These are phyloP conservation scores for Zoysia japonica DNA, from an alignment of 176 grass and related monocot genomes.

Conservation along the genomic window DNA sequence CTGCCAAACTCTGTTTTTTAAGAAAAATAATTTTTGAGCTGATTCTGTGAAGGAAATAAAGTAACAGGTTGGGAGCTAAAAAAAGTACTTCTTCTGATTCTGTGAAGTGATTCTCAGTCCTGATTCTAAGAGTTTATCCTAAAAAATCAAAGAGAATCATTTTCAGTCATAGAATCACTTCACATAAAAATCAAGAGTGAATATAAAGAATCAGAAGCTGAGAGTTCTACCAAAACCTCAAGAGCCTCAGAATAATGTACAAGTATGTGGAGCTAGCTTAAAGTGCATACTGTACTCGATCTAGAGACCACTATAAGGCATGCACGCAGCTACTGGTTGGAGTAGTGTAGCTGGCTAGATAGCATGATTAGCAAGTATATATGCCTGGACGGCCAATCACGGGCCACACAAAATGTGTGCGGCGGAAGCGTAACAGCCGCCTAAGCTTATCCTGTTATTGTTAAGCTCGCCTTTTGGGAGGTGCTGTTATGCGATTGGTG, in stretches of 20 bases:
- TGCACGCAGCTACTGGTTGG: not conserved
- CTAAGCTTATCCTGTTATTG: constrained; percentile 59
- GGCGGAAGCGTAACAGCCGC: constrained; percentile 39
- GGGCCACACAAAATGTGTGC: constrained; percentile 42
- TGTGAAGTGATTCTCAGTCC: too few relatives aligned
- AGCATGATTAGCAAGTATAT: constrained; percentile 25
- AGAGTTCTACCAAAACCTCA: too few relatives aligned
- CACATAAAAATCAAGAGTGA: too few relatives aligned
- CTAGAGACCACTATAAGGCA: not conserved
- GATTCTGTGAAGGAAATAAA: too few relatives aligned
- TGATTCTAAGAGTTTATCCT: too few relatives aligned
- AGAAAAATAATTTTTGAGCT: too few relatives aligned
- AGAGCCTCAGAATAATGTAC: constrained; percentile 25
- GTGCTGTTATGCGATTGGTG: constrained; percentile 37
- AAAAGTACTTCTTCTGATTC: too few relatives aligned
- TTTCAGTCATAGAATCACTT: too few relatives aligned
- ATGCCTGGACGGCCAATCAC: constrained; percentile 26
- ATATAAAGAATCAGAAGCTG: too few relatives aligned
- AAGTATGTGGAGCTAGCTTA: constrained; percentile 27
- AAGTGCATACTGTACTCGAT: not conserved
- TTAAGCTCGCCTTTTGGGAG: constrained; percentile 39
- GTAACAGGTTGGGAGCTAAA: too few relatives aligned
- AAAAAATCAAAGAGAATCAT: too few relatives aligned
- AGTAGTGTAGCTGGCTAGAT: not conserved
- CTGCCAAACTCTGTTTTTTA: too few relatives aligned